These are phyloP conservation scores for Calcarisporium arbuscula DNA, from an alignment of 2,329 filamentous ascomycete genomes.

Conservation along the genomic window DNA sequence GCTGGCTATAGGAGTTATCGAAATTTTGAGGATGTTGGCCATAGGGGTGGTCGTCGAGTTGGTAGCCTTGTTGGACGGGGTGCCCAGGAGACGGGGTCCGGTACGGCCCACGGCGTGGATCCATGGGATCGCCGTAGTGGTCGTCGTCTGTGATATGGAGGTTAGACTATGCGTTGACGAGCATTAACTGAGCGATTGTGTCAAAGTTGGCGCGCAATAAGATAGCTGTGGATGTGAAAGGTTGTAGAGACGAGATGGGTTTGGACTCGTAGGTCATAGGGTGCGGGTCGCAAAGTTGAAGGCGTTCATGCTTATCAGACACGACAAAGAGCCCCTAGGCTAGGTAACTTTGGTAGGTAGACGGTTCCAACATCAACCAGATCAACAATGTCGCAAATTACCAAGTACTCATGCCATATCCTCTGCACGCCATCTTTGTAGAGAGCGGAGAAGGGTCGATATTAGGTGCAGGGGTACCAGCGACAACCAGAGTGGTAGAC, in stretches of 20 bases:
- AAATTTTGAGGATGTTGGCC: slow-evolving; percentile 35
- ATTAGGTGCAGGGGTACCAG: slow-evolving; percentile 14
- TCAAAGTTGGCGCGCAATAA: slow-evolving; percentile 5
- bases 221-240: not conserved
- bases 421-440: no score
- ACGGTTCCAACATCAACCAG: no score
- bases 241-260: not conserved
- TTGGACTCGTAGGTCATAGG: not conserved
- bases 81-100: slow-evolving; percentile 73
- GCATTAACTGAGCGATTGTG: no score
- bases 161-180: slow-evolving; percentile 14
- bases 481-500: slow-evolving; percentile 11
- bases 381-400: no score
- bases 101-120: slow-evolving; percentile 41
- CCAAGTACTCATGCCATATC: no score
- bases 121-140: slow-evolving; percentile 56
- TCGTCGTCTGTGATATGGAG: slow-evolving; percentile 42
- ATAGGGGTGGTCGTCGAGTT: slow-evolving; percentile 74
- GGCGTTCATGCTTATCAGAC: not conserved
- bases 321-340: slow-evolving; percentile 7
- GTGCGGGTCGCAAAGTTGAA: not conserved
- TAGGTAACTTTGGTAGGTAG: no score
- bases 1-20: slow-evolving; percentile 18
- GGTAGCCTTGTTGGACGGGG: slow-evolving; percentile 67
- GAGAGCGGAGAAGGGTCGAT: slow-evolving; percentile 15